Evolutionary conservation across 176 grass and related monocot species (phyloP).

Genomic region (Hyparrhenia diplandra): DNA sequence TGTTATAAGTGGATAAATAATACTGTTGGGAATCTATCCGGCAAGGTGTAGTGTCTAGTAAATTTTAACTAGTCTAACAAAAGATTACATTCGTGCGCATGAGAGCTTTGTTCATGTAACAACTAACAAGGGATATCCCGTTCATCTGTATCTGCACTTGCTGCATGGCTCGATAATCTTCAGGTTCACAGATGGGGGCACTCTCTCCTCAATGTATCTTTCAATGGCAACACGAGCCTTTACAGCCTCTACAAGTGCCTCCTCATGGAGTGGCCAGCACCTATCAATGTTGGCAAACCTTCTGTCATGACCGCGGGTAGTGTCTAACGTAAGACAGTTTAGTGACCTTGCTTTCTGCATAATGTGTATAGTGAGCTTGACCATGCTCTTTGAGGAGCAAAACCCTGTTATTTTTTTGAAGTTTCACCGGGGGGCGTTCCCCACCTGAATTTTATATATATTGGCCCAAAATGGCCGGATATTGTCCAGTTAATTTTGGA

Average conservation of each 20-base stretch:
- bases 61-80: background rate
- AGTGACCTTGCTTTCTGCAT: background rate
- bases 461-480: no score
- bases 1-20: background rate
- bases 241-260: background rate
- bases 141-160: background rate
- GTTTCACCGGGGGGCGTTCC: no score
- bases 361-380: background rate
- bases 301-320: background rate
- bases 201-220: background rate
- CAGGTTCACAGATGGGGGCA: background rate
- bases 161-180: background rate
- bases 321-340: background rate
- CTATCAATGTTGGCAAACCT: background rate
- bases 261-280: background rate
- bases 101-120: background rate
- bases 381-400: constrained; percentile 20
- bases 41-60: background rate
- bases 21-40: background rate
- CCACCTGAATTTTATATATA: no score
- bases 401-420: no score
- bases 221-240: background rate
- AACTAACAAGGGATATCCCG: no score
- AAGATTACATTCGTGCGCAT: background rate
- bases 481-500: no score